A percentile compares a stretch with the other conserved stretches of the same genome.
phyloP scores from a whole-genome alignment of 1,139 yeast species.

The Pichiaceae sp. region DNA sequence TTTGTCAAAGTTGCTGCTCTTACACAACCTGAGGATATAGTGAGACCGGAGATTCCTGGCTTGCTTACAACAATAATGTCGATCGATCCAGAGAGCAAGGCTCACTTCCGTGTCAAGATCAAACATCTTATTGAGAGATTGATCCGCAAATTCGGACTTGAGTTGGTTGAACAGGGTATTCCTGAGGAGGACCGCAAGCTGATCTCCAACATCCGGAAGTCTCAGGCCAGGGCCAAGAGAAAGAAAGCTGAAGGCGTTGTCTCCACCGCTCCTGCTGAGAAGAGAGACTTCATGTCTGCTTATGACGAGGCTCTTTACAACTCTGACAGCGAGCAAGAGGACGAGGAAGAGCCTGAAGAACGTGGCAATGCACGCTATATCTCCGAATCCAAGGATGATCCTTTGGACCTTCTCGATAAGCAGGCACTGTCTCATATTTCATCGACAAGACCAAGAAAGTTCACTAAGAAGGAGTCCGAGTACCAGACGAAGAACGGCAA shows the following conservation, averaged over 20 bases:
- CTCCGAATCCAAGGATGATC: constrained; percentile 71
- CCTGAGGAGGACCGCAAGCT: constrained; percentile 86
- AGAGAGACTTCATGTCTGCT: constrained; percentile 57
- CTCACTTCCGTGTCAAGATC: constrained; percentile 86
- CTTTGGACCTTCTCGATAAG: constrained; percentile 82
- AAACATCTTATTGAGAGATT: constrained; percentile 89
- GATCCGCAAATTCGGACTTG: constrained; percentile 83
- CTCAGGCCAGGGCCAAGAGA: constrained; percentile 76
- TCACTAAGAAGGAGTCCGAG: constrained; percentile 37
- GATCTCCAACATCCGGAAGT: constrained; percentile 75
- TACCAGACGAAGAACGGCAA: constrained; percentile 43
- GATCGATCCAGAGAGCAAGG: constrained; percentile 95
- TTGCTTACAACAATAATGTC: constrained; percentile 67
- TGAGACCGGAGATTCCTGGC: constrained; percentile 57
- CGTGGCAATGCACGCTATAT: constrained; percentile 47
- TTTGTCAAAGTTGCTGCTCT: constrained; percentile 87
- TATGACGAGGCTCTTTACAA: constrained; percentile 69
- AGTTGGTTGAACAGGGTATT: constrained; percentile 65
- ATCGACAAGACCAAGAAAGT: constrained; percentile 65
- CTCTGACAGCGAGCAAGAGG: constrained; percentile 44
- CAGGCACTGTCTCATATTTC: constrained; percentile 81
- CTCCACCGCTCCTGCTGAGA: neutral
- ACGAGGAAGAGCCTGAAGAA: constrained; percentile 24
- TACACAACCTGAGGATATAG: constrained; percentile 73
- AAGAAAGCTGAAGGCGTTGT: constrained; percentile 39